phyloP scores from a whole-genome alignment of 345 rosid species.

The Ailanthus altissimus region DNA sequence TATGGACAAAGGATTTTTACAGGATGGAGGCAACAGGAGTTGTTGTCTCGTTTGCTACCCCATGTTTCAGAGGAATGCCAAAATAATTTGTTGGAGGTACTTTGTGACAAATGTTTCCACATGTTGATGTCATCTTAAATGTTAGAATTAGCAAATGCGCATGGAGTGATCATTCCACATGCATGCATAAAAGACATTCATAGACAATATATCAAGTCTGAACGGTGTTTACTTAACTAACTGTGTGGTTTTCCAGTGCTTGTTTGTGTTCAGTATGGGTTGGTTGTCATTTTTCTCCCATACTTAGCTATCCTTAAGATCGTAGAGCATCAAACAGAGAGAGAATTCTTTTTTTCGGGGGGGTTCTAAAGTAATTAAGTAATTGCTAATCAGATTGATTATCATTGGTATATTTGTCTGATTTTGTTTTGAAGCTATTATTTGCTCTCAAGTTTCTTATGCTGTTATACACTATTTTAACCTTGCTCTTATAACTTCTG shows the following conservation, averaged over 20 bases:
- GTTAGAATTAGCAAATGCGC: not conserved
- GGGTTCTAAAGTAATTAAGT: not conserved
- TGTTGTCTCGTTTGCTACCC: constrained; percentile 50
- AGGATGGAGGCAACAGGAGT: constrained; percentile 56
- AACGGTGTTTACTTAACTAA: not conserved
- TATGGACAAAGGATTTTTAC: constrained; percentile 56
- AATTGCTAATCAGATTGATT: not conserved
- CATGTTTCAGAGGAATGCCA: constrained; percentile 39
- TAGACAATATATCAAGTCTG: not conserved
- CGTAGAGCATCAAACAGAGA: not conserved
- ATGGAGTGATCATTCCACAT: not conserved
- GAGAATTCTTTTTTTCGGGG: not conserved
- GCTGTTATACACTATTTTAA: not conserved
- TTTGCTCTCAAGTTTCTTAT: not conserved
- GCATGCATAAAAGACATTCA: not conserved
- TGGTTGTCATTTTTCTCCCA: not conserved
- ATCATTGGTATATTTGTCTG: not conserved
- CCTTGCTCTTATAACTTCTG: constrained; percentile 5
- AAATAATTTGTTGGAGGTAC: constrained; percentile 49
- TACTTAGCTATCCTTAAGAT: not conserved
- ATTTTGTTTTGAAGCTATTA: not conserved
- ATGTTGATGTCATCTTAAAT: not conserved
- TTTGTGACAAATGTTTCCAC: constrained; percentile 8
- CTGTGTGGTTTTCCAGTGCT: not conserved
- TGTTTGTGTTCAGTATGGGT: not conserved